phyloP scores from a whole-genome alignment of 495 filamentous ascomycete genomes.

The Penicillium canariense region DNA sequence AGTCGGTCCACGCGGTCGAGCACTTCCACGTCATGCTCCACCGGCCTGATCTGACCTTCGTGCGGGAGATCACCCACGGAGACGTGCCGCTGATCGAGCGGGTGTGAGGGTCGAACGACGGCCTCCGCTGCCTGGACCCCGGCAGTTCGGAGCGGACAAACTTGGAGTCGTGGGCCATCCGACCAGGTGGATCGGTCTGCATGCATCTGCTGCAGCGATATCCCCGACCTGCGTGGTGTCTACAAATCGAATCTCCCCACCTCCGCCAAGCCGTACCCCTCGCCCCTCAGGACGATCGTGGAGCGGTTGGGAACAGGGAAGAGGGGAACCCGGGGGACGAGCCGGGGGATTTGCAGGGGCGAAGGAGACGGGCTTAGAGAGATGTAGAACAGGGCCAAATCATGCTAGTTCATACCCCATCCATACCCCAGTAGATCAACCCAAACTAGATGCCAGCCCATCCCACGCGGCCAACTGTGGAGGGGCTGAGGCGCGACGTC shows the following conservation, averaged over 20 bases:
- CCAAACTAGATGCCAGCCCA: background rate
- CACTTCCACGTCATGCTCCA: constrained; percentile 92
- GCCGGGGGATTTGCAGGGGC: background rate
- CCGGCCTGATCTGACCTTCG: constrained; percentile 65
- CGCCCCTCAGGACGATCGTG: no score
- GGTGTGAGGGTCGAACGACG: constrained; percentile 23
- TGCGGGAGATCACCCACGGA: constrained; percentile 69
- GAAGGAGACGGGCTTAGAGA: background rate
- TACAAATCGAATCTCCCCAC: background rate
- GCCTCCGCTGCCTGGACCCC: no score
- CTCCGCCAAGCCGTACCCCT: no score
- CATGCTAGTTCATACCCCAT: no score
- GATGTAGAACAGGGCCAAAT: no score
- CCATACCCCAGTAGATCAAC: no score
- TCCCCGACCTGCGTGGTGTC: background rate
- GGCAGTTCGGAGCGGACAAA: background rate
- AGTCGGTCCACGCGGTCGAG: constrained; percentile 83
- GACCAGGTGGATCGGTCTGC: constrained; percentile 1
- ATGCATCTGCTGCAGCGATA: constrained; percentile 4
- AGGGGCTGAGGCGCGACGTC: constrained; percentile 7
- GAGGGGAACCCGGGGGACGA: background rate
- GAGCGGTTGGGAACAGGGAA: no score
- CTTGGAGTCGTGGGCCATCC: constrained; percentile 2
- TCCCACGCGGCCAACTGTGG: background rate
- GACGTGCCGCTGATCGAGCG: constrained; percentile 60